Evolutionary conservation across 148 eudicot genomes (phyloP).

Genomic region (Dianthus caryophyllus): DNA sequence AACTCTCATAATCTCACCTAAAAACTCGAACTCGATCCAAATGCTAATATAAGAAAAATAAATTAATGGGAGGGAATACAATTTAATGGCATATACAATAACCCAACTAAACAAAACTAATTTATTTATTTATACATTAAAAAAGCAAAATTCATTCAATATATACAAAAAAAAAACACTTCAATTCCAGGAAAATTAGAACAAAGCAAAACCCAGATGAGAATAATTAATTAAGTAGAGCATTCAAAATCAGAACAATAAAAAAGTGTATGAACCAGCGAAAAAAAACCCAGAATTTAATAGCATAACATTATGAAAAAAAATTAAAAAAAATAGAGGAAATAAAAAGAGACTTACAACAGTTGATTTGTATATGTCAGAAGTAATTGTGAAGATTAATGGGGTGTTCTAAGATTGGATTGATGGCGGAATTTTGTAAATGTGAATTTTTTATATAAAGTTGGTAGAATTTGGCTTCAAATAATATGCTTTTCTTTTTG

Average conservation of each 20-base stretch:
- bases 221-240: not conserved
- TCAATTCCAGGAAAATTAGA: not conserved
- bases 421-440: not conserved
- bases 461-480: constrained; percentile 6
- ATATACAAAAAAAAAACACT: not conserved
- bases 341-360: not conserved
- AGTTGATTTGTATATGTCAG: not conserved
- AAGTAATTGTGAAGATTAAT: not conserved
- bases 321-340: no score
- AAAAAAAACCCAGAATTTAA: not conserved
- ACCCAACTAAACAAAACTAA: no score
- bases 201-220: not conserved
- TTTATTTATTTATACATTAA: no score
- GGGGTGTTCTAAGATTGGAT: not conserved
- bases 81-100: not conserved
- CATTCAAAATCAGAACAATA: not conserved
- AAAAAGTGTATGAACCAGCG: not conserved
- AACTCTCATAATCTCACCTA: no score
- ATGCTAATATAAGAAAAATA: no score
- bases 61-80: no score
- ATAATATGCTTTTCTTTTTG: not conserved
- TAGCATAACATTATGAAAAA: not conserved
- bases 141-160: no score
- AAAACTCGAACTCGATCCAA: no score
- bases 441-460: not conserved